These are phyloP conservation scores for Aspergillus leporis DNA, from an alignment of 495 filamentous ascomycete genomes.

Conservation along the genomic window DNA sequence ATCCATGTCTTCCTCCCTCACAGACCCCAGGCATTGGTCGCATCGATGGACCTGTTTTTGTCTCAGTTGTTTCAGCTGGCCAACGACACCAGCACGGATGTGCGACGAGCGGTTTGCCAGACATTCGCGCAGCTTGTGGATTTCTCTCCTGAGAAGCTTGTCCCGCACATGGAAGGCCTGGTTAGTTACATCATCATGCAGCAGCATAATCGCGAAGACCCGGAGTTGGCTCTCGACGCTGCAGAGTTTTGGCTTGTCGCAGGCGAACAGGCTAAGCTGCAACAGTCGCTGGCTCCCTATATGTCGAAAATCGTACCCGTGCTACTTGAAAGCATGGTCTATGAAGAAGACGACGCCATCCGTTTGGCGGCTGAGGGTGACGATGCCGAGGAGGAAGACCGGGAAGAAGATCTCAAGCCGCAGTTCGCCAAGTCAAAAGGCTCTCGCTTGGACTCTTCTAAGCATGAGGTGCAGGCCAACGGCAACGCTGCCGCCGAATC, in stretches of 20 bases:
- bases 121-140: constrained; percentile 92
- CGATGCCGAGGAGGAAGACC: constrained; percentile 91
- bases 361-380: constrained; percentile 78
- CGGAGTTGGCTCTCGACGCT: constrained; percentile 89
- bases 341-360: constrained; percentile 88
- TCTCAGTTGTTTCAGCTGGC: constrained; percentile 80
- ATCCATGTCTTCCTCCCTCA: constrained; percentile 91
- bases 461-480: constrained; percentile 48
- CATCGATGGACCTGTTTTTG: constrained; percentile 75
- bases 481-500: constrained; percentile 49
- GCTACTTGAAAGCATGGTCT: constrained; percentile 92
- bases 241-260: constrained; percentile 97
- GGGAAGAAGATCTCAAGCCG: constrained; percentile 88
- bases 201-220: constrained; percentile 79
- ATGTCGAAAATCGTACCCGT: constrained; percentile 87
- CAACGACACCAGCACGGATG: constrained; percentile 70
- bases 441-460: constrained; percentile 46
- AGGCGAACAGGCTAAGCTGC: constrained; percentile 80
- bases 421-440: constrained; percentile 80
- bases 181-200: constrained; percentile 92
- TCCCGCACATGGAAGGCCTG: constrained; percentile 83
- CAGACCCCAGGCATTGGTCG: constrained; percentile 72
- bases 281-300: constrained; percentile 69
- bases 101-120: constrained; percentile 88
- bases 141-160: constrained; percentile 82